Evolutionary conservation across 768 basidiomycete genomes (phyloP), one percentile per base, ranked within the genome.

Genomic region (Termitomyces sp.): DNA sequence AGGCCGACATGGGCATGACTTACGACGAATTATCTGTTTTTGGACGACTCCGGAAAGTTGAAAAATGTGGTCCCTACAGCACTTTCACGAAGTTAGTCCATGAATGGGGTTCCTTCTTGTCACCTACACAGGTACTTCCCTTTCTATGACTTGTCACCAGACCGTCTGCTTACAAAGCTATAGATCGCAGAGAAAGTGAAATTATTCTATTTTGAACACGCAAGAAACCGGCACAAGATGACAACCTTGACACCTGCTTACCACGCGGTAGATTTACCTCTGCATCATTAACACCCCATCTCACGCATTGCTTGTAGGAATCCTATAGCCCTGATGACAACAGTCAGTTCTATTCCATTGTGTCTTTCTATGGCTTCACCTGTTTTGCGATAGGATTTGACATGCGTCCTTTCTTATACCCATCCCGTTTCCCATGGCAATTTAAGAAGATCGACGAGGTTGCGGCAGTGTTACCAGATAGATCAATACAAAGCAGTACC

Each of bases 1-100:
- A 93, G 92, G 93, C 83, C 18, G 96, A 98, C 66, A 98, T 98
- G 96, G 96, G 96, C 9, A 98, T 98, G 97, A 97, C 96, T 0
- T 98, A 98, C 67, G 90, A 98, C 63, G 97, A 98, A 64, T 79
- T 99, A 20, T 95, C 93, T 12, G 84, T 93, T 20, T 96, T 94
- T 64, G 97, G 96, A 26, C 80, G 95, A 29, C 79, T 99, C 26
- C 85, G 97, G 53, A 98, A 99, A 73, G 83, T 96, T 41, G 94
- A 97, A 65, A 98, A 98, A 74, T 94, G 93, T 69, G 97, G 97
- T 3, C 96, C 97, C 2, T 98, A 95, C 73, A 92, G 92, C 77
- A 98, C 89, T 77, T 99, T 96, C 68, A 95, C 92, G 34, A 98
- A 98, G 73, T 79, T 99, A 42, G 79, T 94, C 1, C 89, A 93